Conservation (phyloP, 2,329 filamentous ascomycete genomes). For the Sporothrix brunneoviolacea region DNA sequence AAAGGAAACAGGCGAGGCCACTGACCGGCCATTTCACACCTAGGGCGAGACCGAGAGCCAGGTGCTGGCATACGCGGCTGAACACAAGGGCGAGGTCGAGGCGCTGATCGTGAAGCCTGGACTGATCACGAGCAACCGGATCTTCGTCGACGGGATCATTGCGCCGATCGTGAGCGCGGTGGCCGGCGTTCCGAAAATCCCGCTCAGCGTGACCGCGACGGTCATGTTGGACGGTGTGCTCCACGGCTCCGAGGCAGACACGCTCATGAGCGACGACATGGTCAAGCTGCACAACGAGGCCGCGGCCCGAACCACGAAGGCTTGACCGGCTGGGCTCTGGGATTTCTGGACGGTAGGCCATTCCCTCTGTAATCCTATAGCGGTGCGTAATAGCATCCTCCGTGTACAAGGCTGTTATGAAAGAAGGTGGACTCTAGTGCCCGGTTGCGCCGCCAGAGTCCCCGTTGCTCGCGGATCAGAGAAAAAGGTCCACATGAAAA, state of each 20-base stretch:
- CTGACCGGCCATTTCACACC: neutral
- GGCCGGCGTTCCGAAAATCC: constrained; percentile 29
- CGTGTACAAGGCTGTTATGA: too few relatives aligned
- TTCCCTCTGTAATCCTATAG: too few relatives aligned
- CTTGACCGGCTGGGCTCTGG: too few relatives aligned
- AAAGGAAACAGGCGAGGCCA: neutral
- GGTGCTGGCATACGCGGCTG: constrained; percentile 34
- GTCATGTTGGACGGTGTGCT: constrained; percentile 38
- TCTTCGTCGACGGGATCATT: constrained; percentile 18
- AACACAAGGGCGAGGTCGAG: constrained; percentile 33
- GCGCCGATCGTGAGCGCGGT: constrained; percentile 18
- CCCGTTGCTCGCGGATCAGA: too few relatives aligned
- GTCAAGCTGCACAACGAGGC: too few relatives aligned
- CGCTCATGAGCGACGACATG: constrained; percentile 34
- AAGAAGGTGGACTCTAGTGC: too few relatives aligned
- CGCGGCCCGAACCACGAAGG: too few relatives aligned
- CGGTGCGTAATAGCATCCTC: too few relatives aligned
- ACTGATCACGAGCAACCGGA: constrained; percentile 30
- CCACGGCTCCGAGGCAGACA: constrained; percentile 40
- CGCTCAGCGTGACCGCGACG: constrained; percentile 32
- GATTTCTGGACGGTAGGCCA: too few relatives aligned
- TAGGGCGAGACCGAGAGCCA: constrained; percentile 41
- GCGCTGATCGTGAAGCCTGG: constrained; percentile 37
- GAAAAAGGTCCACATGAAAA: too few relatives aligned
- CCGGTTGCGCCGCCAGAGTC: too few relatives aligned